Conservation (phyloP, 352 stramenopile genomes). For the Pythium oligandrum region DNA sequence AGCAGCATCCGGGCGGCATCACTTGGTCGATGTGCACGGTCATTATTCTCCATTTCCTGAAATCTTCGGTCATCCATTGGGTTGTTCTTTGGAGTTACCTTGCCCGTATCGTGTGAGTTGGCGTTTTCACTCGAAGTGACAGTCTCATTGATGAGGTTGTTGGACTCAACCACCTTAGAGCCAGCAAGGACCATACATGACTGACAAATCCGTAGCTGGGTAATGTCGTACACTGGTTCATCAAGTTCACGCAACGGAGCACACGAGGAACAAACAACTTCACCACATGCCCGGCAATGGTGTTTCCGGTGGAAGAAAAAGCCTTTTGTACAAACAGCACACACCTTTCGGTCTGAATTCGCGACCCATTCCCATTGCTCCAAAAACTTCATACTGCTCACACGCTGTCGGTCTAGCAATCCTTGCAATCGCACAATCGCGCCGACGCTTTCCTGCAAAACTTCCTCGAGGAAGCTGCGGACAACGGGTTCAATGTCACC, state of each 20-base stretch:
- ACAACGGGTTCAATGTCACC: conserved; percentile 47
- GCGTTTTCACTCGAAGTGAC: conserved; percentile 52
- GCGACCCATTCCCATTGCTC: conserved; percentile 80
- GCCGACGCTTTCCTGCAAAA: conserved; percentile 59
- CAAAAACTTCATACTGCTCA: conserved; percentile 65
- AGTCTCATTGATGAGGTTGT: conserved; percentile 22
- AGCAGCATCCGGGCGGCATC: conserved; percentile 20
- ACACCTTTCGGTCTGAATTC: conserved; percentile 65
- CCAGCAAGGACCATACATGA: conserved; percentile 34
- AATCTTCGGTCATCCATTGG: conserved; percentile 62
- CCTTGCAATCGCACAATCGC: conserved; percentile 34
- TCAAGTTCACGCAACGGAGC: conserved; percentile 54
- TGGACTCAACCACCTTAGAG: background rate
- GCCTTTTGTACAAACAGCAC: conserved; percentile 57
- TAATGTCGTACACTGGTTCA: conserved; percentile 65
- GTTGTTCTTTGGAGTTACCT: conserved; percentile 28
- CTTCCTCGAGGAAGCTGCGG: conserved; percentile 37
- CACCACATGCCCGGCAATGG: conserved; percentile 63
- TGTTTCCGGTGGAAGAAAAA: conserved; percentile 78
- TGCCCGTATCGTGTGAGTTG: conserved; percentile 40
- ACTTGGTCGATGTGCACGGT: conserved; percentile 40
- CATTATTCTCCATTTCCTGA: conserved; percentile 42
- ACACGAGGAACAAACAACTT: conserved; percentile 70
- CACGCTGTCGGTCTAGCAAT: conserved; percentile 55
- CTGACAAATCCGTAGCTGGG: conserved; percentile 58